Evolutionary conservation across 148 eudicot species (phyloP), one percentile per base, ranked within the genome.

Genomic region (Silene conica): DNA sequence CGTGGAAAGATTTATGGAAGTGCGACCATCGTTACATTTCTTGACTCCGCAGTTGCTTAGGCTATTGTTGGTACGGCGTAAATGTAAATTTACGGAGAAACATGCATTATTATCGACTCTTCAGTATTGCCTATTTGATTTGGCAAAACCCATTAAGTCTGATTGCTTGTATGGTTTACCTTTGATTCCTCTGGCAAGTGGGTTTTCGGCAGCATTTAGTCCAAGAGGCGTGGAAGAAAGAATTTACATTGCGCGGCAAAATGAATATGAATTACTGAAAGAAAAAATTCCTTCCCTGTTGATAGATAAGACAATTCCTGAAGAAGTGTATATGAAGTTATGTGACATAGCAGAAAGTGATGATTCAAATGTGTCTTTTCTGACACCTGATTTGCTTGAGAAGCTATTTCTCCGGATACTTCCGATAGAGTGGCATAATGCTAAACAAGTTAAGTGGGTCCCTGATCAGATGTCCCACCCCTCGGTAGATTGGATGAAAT

Each of bases 41-140:
- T 89, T 95, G 71, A 86, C 97, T 34, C 99, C 99, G 73, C 91
- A 90, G 60, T 89, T 95, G 74, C 86, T 95, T 55, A 83, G 97
- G 79, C 83, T 89, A 52, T 81, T 94, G 84, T 77, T 95, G 77
- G 87, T 86, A 81, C 83, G 92, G 28, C 85, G 90, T 79, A 90
- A 83, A 78, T 92, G 90, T 81, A 96, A 80, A 77, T 92, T 95
- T 69, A 84, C 76, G 77, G 92, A 89, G 67, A 84, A 86, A 81
- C 82, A 61, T 80, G 89, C 96, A 59, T 80, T 90, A 80, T 70
- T 92, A 50, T 77, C 89, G 83, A 80, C 92, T 73, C 99, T 95
- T 76, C 92, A 92, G 76, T 95, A 95, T 79, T 92, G 99, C 82
- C 83, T 95, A 82, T 83, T 78, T 73, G 99, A 95, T 78, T 79